Conservation (phyloP, 1,139 yeast genomes). For the Nadsonia starkeyi-henricii region DNA sequence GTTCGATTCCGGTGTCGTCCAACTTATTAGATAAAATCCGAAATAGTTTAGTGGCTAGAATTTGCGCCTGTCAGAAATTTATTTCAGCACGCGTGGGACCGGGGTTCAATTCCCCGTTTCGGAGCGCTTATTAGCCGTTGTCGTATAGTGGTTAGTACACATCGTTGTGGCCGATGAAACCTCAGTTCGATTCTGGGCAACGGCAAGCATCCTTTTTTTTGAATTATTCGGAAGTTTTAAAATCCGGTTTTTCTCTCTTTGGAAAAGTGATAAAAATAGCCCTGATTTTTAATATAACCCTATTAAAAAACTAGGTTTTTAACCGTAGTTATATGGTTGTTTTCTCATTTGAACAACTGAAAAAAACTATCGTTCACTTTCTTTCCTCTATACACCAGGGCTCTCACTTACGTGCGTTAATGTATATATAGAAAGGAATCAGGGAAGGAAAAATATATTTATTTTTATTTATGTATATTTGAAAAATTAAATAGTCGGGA, state of each 20-base stretch:
- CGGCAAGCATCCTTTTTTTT: slow-evolving; percentile 1
- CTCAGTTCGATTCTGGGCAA: slow-evolving; percentile 7
- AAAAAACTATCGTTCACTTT: not conserved
- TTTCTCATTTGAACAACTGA: not conserved
- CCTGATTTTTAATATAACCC: no score
- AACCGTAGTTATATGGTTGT: no score
- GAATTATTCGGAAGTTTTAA: not conserved
- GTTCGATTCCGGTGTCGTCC: no score
- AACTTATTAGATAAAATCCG: not conserved
- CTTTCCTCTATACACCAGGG: not conserved
- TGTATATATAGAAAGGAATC: not conserved
- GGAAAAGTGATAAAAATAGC: no score
- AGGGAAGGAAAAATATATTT: no score
- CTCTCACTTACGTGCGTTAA: not conserved
- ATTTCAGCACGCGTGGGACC: no score
- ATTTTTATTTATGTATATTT: not conserved
- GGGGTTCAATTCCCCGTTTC: no score
- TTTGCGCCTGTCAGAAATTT: no score
- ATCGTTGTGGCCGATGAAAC: slow-evolving; percentile 7
- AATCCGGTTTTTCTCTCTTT: not conserved
- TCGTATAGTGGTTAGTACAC: slow-evolving; percentile 7
- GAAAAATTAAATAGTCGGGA: not conserved
- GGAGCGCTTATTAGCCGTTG: no score
- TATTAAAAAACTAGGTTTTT: no score
- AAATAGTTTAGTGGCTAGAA: no score